Evolutionary conservation across 768 basidiomycete genomes (phyloP).

Genomic region (Chiua virens): DNA sequence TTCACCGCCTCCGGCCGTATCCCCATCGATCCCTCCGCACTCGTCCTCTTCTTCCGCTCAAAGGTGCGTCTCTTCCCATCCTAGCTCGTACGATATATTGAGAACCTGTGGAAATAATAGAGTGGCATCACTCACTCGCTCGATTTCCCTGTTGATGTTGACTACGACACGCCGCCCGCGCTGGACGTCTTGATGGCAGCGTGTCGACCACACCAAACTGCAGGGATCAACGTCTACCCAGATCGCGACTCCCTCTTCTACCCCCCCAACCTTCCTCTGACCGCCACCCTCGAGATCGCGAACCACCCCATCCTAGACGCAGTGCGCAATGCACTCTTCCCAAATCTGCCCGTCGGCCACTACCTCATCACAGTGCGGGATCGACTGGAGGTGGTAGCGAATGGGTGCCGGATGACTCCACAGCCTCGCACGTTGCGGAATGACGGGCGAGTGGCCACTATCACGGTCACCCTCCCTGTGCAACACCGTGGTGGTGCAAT

Average conservation of each 20-base stretch:
- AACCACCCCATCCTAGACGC: conserved; percentile 84
- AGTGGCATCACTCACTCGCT: conserved; percentile 78
- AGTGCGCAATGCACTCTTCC: conserved; percentile 70
- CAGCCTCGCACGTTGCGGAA: conserved; percentile 54
- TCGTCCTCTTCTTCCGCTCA: conserved; percentile 77
- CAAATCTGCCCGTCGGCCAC: conserved; percentile 63
- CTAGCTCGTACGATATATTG: not conserved
- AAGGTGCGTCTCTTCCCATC: conserved; percentile 47
- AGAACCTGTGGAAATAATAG: conserved; percentile 34
- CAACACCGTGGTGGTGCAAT: conserved; percentile 70
- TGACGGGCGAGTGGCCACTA: conserved; percentile 72
- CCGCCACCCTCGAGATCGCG: conserved; percentile 73
- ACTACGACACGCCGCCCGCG: conserved; percentile 71
- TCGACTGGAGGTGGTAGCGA: conserved; percentile 65
- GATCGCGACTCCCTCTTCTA: conserved; percentile 71
- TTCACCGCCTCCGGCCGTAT: conserved; percentile 69
- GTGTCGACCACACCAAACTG: conserved; percentile 63
- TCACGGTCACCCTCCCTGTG: conserved; percentile 72
- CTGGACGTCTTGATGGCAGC: conserved; percentile 76
- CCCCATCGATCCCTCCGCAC: conserved; percentile 63
- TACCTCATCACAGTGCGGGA: conserved; percentile 69
- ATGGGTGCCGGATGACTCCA: conserved; percentile 56
- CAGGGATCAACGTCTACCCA: conserved; percentile 50
- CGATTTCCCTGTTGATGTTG: conserved; percentile 79
- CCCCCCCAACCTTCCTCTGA: conserved; percentile 70